phyloP scores from a whole-genome alignment of 257 asterid species.

The Petunia secreta region DNA sequence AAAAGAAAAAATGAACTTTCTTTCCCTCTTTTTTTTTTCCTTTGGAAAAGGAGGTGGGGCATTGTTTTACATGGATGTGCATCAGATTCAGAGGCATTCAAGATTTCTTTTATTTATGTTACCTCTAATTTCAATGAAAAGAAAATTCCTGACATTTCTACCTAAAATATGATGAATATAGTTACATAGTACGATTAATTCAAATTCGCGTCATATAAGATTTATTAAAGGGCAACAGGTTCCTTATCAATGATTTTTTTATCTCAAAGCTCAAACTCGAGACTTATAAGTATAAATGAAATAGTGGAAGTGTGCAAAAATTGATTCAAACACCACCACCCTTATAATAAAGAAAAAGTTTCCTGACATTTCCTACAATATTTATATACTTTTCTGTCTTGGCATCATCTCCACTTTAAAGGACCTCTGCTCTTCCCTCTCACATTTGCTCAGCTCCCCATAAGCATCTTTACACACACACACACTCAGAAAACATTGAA shows the following conservation, averaged over 20 bases:
- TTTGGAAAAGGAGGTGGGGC: conserved; percentile 19
- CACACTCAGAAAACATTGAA: conserved; percentile 20
- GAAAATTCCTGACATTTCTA: not conserved
- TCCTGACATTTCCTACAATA: conserved; percentile 26
- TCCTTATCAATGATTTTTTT: too few relatives aligned
- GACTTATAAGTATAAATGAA: too few relatives aligned
- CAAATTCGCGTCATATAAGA: too few relatives aligned
- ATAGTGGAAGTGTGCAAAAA: too few relatives aligned
- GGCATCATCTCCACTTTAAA: conserved; percentile 67
- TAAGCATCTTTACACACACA: conserved; percentile 39
- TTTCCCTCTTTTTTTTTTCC: not conserved
- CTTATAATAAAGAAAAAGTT: not conserved
- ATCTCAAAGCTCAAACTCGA: too few relatives aligned
- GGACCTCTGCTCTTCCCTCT: conserved; percentile 38
- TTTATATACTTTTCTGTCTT: conserved; percentile 50
- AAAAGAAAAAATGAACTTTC: conserved; percentile 10
- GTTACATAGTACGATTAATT: too few relatives aligned
- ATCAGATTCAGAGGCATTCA: not conserved
- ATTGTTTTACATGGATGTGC: not conserved
- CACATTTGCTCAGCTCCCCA: conserved; percentile 41
- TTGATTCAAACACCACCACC: not conserved
- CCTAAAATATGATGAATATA: not conserved
- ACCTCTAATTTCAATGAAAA: not conserved
- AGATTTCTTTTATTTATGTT: not conserved
- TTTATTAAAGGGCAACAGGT: too few relatives aligned